Evolutionary conservation across 495 filamentous ascomycete species (phyloP), one percentile per base, ranked within the genome.

Genomic region (Podospora pseudoanserina): DNA sequence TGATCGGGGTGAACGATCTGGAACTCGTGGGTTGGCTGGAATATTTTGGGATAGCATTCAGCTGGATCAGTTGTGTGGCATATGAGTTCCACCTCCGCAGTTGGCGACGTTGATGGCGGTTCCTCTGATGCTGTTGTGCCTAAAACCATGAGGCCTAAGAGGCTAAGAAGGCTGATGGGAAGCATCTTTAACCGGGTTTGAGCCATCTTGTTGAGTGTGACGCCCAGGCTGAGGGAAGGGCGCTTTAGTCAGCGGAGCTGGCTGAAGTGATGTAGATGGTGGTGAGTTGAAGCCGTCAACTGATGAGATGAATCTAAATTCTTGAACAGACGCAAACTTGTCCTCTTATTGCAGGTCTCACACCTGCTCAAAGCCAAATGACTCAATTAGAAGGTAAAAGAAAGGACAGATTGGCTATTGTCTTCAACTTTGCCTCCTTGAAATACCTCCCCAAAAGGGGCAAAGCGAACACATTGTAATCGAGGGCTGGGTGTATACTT

Each of bases 1-100:
- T 91, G 89, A 73, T 89, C 89, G 39, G 85, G 81, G 60, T 80
- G 83, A 44, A 91, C 80, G 23, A 79, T 69, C 68, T 90, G 86
- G 72, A 90, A 91, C 54, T 88, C 79, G 59, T 85, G 70, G 0
- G 87, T 91, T 0, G 89, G 78, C 28, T 83, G 79, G 68, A 91
- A 91, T 54, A 87, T 67, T 65, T 81, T 82, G 23, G 89, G 88
- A 71, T 91, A 90, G 73, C 89, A 91, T 39, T 87, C 86, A 34
- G 81, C 77, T 0, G 83, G 78, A 71, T 88, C 80, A 34, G 78
- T 73, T 20, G 85, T 85, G 70, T 89, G 86, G 67, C 89, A 91
- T 71, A 91, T 89, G n/a, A 89, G 77, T 32, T 88, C 82, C 20
- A 75, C 65, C 7, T 79, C 74, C 19, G 66, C 64, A 7, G 59